Evolutionary conservation across 345 rosid species (phyloP).

Genomic region (Syzygium oleosum): DNA sequence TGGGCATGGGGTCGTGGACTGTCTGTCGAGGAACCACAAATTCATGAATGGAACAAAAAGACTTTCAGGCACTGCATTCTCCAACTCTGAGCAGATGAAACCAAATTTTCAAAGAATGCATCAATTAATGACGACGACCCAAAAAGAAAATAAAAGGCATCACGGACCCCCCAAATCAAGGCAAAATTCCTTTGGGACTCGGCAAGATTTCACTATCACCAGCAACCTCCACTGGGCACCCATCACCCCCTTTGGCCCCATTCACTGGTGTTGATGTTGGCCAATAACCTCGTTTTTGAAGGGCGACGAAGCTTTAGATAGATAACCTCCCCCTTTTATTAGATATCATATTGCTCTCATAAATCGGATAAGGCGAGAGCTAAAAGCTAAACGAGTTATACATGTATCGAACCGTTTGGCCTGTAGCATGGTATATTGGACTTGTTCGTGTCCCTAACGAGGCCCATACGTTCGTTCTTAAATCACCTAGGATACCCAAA

Average conservation of each 20-base stretch:
- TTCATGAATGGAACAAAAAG: not conserved
- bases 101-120: not conserved
- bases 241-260: not conserved
- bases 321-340: not conserved
- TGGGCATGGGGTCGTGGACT: not conserved
- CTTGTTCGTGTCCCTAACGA: not conserved
- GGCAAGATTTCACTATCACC: not conserved
- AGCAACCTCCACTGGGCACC: not conserved
- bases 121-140: not conserved
- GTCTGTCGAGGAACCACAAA: not conserved
- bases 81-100: not conserved
- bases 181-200: not conserved
- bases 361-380: not conserved
- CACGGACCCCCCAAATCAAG: not conserved
- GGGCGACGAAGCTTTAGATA: not conserved
- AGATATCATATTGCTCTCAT: not conserved
- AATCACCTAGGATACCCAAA: not conserved
- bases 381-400: too few relatives aligned
- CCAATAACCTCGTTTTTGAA: not conserved
- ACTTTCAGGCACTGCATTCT: not conserved
- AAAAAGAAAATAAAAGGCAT: not conserved
- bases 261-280: not conserved
- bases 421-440: not conserved
- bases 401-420: not conserved
- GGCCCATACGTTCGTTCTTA: not conserved